A percentile compares a stretch with the other conserved stretches of the same genome.
Conservation (phyloP, 768 basidiomycete species). For the Hebeloma cylindrosporum region DNA sequence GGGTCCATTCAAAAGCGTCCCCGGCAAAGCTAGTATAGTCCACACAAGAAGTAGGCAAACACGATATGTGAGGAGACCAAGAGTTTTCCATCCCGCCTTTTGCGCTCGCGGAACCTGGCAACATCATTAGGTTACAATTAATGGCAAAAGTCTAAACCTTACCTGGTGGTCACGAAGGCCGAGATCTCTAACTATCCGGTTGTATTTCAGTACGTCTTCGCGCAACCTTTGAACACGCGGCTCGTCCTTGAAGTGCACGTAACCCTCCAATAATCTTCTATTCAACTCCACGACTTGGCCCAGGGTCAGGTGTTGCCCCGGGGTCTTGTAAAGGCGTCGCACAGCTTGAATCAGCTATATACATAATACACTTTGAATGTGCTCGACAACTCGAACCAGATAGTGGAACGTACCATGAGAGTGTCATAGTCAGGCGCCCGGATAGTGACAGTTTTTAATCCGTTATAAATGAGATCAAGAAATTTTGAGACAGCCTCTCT, state of each 20-base stretch:
- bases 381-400: not conserved
- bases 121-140: not conserved
- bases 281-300: slow-evolving; percentile 96
- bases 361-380: slow-evolving; percentile 9
- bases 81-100: slow-evolving; percentile 82
- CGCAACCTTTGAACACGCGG: slow-evolving; percentile 83
- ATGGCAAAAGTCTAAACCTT: slow-evolving; percentile 13
- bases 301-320: slow-evolving; percentile 89
- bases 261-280: slow-evolving; percentile 89
- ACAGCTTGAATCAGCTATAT: slow-evolving; percentile 91
- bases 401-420: slow-evolving; percentile 71
- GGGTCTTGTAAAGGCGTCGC: slow-evolving; percentile 89
- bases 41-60: slow-evolving; percentile 74
- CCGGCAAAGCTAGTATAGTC: slow-evolving; percentile 85
- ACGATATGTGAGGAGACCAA: slow-evolving; percentile 83
- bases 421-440: slow-evolving; percentile 97
- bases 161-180: slow-evolving; percentile 95
- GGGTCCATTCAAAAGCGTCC: slow-evolving; percentile 87
- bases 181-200: slow-evolving; percentile 82
- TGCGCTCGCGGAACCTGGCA: slow-evolving; percentile 82
- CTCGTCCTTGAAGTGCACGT: slow-evolving; percentile 89
- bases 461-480: slow-evolving; percentile 89
- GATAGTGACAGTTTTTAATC: slow-evolving; percentile 92
- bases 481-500: slow-evolving; percentile 88
- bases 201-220: slow-evolving; percentile 83